Evolutionary conservation across 2,329 filamentous ascomycete species (phyloP), one percentile per base, ranked within the genome.

Genomic region (Penicillium brevicompactum): DNA sequence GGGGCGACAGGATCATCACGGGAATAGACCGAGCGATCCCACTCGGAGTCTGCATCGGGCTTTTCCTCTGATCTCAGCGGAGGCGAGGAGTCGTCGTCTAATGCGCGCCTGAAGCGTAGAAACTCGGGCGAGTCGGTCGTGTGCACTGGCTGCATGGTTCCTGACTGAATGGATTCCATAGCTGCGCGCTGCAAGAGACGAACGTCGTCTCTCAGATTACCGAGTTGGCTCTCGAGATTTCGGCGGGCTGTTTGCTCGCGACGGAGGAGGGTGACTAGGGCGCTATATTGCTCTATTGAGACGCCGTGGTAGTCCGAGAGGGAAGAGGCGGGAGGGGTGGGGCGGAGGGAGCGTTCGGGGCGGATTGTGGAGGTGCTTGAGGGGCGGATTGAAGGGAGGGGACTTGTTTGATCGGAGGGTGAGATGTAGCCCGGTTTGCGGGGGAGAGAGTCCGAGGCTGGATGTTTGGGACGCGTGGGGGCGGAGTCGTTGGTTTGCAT

Each of bases 281-380:
- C 73, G 53, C 75, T 78, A 58, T 80, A 79, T 51, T 80, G 76
- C 41, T 80, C 77, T 14, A 77, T 70, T 4, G 77, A 77, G 40
- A 77, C 75, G 7, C 67, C 65, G 30, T 63, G 59, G 46, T 68
- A 66, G 42, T 75, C 71, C 9, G 62, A 64, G 18, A 70, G 49
- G 1, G 72, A 74, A 6, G 63, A 62, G 16, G 71, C 62, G 0
- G 72, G 74, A 3, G 70, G 64, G 4, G 60, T 58, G 21, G 67
- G 65, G 21, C 71, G 66, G 10, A 69, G 61, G 5, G 62, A 57
- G 24, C 50, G 67, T 62, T 64, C 69, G 4, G 70, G 72, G 2
- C 74, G 67, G 51, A 71, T 66, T 3, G 70, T 72, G 45, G 64
- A 66, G 1, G 67, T 68, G 58, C 67, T 70, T 3, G 60, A 34